Evolutionary conservation across 805 yeast genomes (phyloP), one percentile per base, ranked within the genome.

Genomic region (Maudiozyma pseudohumilis): DNA sequence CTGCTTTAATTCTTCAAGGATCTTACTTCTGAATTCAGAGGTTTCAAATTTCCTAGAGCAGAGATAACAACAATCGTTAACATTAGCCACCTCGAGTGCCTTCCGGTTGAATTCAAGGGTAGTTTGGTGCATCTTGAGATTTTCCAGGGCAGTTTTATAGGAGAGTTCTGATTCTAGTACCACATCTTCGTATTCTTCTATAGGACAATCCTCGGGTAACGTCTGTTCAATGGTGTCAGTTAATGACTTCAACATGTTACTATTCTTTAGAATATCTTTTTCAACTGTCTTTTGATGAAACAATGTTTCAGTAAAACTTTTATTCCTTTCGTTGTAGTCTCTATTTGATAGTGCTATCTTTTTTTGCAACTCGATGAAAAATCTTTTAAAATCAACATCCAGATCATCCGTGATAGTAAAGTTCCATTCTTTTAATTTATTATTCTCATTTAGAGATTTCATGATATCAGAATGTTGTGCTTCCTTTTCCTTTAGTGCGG

Each of bases 41-140:
- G 62, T 64, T 12, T 70, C 71, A 58, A 87, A 82, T 10, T 69
- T 65, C 35, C 94, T 66, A 15, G 73, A 72, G 56, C 97, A 89
- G 31, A 88, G 61, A 30, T 78, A 61, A 57, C 96, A 89, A 34
- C 72, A 65, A 9, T 76, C 68, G 7, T 70, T 67, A 4, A 54
- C 50, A 20, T 73, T 60, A 0, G 94, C 92, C 29, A 71, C 56
- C 22, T 74, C 70, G 9, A 82, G 59, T 0, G 96, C 96, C 31
- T 73, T 74, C 17, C 67, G 59, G 50, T 83, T 86, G 59, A 80
- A 87, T 29, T 74, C 74, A 19, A 74, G 63, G 0, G 88, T 78
- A 2, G 86, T 82, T 31, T 75, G 76, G 22, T 71, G 72, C 45
- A 83, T 75, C 51, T 84, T 84, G 23, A 74, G 53, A 39, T 80